Evolutionary conservation across 345 rosid species (phyloP).

Genomic region (Heritiera littoralis): DNA sequence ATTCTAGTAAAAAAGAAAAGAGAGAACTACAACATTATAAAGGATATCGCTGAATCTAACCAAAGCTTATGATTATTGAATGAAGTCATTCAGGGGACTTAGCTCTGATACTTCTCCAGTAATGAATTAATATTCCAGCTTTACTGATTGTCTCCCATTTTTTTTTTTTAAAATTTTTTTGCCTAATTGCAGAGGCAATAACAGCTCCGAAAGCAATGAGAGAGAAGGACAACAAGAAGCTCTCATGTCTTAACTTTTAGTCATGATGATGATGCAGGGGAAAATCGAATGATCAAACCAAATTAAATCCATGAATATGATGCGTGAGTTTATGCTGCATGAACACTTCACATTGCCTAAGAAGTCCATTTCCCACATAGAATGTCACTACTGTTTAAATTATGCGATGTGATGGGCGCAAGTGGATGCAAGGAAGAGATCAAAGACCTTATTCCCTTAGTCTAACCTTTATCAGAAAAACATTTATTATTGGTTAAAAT

Average conservation of each 20-base stretch:
- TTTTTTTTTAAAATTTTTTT: too few species aligned
- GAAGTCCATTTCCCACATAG: background rate
- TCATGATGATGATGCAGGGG: background rate
- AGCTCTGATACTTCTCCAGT: background rate
- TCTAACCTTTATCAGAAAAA: background rate
- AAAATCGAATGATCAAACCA: background rate
- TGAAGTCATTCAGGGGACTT: background rate
- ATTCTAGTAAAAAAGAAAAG: background rate
- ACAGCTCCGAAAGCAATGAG: background rate
- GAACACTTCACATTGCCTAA: background rate
- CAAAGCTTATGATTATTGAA: background rate
- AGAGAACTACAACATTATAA: background rate
- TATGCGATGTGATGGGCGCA: background rate
- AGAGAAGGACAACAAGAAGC: background rate
- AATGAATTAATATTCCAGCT: background rate
- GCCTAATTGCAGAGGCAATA: background rate
- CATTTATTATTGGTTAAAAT: background rate
- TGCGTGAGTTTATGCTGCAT: background rate
- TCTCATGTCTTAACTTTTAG: background rate
- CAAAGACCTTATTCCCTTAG: constrained; percentile 5
- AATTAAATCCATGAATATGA: constrained; percentile 7
- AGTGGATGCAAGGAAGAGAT: background rate
- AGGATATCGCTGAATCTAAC: background rate
- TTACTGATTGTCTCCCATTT: background rate
- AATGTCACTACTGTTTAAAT: background rate